These are phyloP conservation scores for Boletus rubropictus DNA, from an alignment of 768 basidiomycete species.

Conservation along the genomic window DNA sequence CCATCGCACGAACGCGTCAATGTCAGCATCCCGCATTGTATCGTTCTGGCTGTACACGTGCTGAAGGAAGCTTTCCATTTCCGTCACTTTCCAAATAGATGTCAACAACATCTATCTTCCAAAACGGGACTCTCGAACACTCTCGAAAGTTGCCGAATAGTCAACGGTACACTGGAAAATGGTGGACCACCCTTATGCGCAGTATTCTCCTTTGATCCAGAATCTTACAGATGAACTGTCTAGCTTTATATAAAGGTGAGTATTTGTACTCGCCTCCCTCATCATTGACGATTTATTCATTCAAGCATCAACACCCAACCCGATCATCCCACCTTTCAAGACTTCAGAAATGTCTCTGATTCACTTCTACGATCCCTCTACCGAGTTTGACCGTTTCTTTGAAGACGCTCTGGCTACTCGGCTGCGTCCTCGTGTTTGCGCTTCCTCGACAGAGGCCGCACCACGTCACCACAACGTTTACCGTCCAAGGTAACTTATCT, in stretches of 20 bases:
- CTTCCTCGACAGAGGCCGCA: not conserved
- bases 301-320: no score
- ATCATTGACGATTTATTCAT: no score
- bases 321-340: no score
- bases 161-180: not conserved
- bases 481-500: constrained; percentile 19
- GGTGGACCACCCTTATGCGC: not conserved
- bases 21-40: constrained; percentile 7
- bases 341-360: constrained; percentile 4
- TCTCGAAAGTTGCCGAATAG: constrained; percentile 7
- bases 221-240: not conserved
- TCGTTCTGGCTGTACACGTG: no score
- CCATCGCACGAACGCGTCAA: constrained; percentile 49
- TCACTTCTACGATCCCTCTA: constrained; percentile 1
- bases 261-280: no score
- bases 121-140: constrained; percentile 4
- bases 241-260: constrained; percentile 4
- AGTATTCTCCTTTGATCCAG: not conserved
- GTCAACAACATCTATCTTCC: not conserved
- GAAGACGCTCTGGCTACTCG: constrained; percentile 23
- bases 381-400: constrained; percentile 6
- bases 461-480: not conserved
- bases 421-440: not conserved
- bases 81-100: not conserved
- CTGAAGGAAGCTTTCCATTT: not conserved